Base-by-base conservation (phyloP, 169 alveolate species). In the Eimeria praecox region DNA sequence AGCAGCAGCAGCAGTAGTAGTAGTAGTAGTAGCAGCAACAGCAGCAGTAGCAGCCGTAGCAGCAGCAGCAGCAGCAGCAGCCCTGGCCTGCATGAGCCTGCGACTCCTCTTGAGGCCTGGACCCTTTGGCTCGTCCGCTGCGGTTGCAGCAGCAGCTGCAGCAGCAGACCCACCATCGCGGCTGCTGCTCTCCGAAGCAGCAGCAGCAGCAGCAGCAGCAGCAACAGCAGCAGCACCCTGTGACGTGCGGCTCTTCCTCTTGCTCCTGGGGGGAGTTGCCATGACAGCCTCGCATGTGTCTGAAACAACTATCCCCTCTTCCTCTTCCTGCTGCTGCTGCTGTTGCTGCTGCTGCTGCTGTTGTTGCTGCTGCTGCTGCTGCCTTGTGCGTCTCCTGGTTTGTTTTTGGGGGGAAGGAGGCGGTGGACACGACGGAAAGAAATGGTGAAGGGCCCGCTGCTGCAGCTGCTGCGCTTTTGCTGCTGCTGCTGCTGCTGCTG, bases 391-490 rank as follows among this genome's bases (percentile, higher is more conserved):
- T 52, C 49, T 82, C 90, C 73, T 82, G 44, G 62, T 49, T 33
- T 16, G 35, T 46, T 82, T 82, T 18, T 82, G 18, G 0, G 90
- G 90, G 71, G 90, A 27, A 40, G 90, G 90, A 24, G 90, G 73
- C n/a, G 90, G 73, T 9, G 90, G 90, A 73, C 66, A 49, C 0
- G 71, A 82, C 4, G 90, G 90, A 27, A 82, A 82, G 90, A 82
- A 82, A 35, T 82, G 90, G 30, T 82, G 90, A 38, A 82, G 90
- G 27, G 90, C 90, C 27, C 90, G 90, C 44, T 82, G 90, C 90
- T 82, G 90, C 49, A 82, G 90, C 33, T 82, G 90, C 33, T 35
- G 90, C n/a, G 49, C 90, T 42, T 52, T 82, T 44, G 42, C 24
- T 82, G 90, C 66, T 82, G 90, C n/a, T 44, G 90, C 90, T 82